Percentiles rank a stretch among this genome's conserved stretches.
phyloP scores from a whole-genome alignment of 306 rosid species.

The Castanea sativa region DNA sequence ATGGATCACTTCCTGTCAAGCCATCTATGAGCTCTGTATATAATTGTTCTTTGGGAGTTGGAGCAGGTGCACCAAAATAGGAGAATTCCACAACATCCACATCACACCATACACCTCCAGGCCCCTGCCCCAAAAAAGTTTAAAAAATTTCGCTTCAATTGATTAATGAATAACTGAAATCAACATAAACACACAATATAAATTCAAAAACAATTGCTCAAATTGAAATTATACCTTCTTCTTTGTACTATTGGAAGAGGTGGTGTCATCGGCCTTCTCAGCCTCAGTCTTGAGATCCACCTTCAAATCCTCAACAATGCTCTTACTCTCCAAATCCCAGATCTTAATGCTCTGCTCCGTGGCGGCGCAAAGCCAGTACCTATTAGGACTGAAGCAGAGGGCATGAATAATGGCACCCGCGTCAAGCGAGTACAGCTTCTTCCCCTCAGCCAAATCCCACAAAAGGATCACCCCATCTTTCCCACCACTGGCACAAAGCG shows the following conservation, averaged over 20 bases:
- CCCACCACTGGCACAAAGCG: slow-evolving; percentile 91
- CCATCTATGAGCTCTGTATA: slow-evolving; percentile 94
- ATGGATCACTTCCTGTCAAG: slow-evolving; percentile 84
- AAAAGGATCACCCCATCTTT: slow-evolving; percentile 83
- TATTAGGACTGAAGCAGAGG: slow-evolving; percentile 90
- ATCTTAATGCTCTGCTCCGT: slow-evolving; percentile 94
- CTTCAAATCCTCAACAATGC: slow-evolving; percentile 90
- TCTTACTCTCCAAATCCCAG: slow-evolving; percentile 99
- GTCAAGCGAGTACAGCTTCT: slow-evolving; percentile 75
- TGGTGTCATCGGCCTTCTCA: slow-evolving; percentile 58
- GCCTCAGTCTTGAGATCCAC: slow-evolving; percentile 83
- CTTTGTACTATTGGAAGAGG: slow-evolving; percentile 46
- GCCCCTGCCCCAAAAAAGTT: slow-evolving; percentile 80
- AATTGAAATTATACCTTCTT: slow-evolving; percentile 77
- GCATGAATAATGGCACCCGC: slow-evolving; percentile 83
- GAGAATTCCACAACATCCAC: slow-evolving; percentile 99
- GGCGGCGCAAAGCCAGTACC: slow-evolving; percentile 99
- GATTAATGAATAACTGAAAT: no score
- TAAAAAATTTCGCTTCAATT: no score
- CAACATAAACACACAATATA: no score
- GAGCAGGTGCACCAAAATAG: slow-evolving; percentile 90
- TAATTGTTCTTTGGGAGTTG: slow-evolving; percentile 86
- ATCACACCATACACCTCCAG: slow-evolving; percentile 99
- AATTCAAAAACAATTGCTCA: no score
- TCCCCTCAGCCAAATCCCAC: slow-evolving; percentile 98